Conservation (phyloP, 108 stramenopile species). For the Parietichytrium sp. region DNA sequence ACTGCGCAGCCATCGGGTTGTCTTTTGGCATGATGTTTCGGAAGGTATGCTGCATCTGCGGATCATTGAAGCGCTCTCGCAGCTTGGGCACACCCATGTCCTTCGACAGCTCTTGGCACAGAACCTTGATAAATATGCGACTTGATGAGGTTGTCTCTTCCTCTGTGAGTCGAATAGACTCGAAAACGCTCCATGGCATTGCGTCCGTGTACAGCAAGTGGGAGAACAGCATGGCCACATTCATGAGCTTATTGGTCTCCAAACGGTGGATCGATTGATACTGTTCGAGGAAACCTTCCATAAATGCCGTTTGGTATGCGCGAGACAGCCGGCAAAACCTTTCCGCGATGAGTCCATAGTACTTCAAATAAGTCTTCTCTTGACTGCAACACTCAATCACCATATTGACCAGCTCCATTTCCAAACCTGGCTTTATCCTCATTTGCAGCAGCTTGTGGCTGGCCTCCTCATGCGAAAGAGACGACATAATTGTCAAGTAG, state of each 20-base stretch:
- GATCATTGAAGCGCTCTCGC: slow-evolving; percentile 72
- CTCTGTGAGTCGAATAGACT: slow-evolving; percentile 84
- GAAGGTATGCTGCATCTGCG: slow-evolving; percentile 73
- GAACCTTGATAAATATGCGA: slow-evolving; percentile 96
- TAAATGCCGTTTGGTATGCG: slow-evolving; percentile 83
- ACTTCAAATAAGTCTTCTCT: slow-evolving; percentile 88
- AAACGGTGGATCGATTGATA: slow-evolving; percentile 90
- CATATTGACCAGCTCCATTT: slow-evolving; percentile 70
- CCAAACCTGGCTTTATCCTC: slow-evolving; percentile 78
- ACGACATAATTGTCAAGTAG: slow-evolving; percentile 98
- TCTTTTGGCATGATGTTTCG: slow-evolving; percentile 88
- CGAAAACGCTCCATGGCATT: slow-evolving; percentile 89
- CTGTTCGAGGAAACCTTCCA: slow-evolving; percentile 74
- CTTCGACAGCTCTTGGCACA: slow-evolving; percentile 92
- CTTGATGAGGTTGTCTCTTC: slow-evolving; percentile 93
- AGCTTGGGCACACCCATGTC: slow-evolving; percentile 85
- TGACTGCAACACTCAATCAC: slow-evolving; percentile 96
- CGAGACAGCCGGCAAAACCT: slow-evolving; percentile 87
- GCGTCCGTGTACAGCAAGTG: slow-evolving; percentile 93
- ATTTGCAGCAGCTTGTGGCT: slow-evolving; percentile 94
- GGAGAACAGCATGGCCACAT: slow-evolving; percentile 98
- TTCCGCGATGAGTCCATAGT: slow-evolving; percentile 88
- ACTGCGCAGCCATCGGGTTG: slow-evolving; percentile 89
- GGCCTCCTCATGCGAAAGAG: slow-evolving; percentile 94
- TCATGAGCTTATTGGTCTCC: slow-evolving; percentile 97